phyloP scores from a whole-genome alignment of 208 protist genomes.

The Zelonia costaricensis region DNA sequence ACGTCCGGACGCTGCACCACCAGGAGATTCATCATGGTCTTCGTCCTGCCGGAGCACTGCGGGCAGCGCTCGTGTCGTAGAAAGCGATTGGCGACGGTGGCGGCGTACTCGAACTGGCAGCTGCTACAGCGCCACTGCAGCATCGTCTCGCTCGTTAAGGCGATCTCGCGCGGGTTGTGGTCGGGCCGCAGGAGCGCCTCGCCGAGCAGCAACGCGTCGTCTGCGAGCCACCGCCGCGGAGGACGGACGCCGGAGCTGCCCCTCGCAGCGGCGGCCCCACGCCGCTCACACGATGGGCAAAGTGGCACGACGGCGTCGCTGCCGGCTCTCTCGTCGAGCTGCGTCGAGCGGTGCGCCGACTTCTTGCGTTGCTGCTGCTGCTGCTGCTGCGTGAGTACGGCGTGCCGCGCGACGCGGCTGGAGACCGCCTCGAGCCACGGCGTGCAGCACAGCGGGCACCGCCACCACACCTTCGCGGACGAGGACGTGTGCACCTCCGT shows the following conservation, averaged over 20 bases:
- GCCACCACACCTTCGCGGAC: constrained; percentile 54
- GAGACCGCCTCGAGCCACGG: constrained; percentile 66
- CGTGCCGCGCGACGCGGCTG: constrained; percentile 48
- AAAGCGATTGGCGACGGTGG: constrained; percentile 53
- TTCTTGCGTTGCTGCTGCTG: too few species aligned
- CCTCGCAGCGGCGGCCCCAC: constrained; percentile 14
- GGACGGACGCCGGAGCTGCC: background rate
- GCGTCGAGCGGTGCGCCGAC: too few species aligned
- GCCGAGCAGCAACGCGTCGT: constrained; percentile 47
- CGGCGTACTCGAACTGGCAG: constrained; percentile 56
- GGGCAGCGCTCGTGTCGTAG: constrained; percentile 68
- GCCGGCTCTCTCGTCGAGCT: too few species aligned
- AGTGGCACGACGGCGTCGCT: constrained; percentile 24
- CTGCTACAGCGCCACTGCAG: constrained; percentile 66
- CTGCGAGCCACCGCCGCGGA: constrained; percentile 33
- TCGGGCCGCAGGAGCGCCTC: constrained; percentile 58
- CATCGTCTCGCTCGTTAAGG: constrained; percentile 44
- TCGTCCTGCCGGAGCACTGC: constrained; percentile 55
- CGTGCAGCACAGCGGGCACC: constrained; percentile 49
- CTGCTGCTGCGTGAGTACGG: constrained; percentile 8
- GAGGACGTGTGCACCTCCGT: constrained; percentile 47
- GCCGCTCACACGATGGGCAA: constrained; percentile 64
- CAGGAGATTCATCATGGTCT: constrained; percentile 57
- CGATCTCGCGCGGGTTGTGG: constrained; percentile 51
- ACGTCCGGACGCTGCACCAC: constrained; percentile 77